phyloP scores from a whole-genome alignment of 2,329 filamentous ascomycete species.

The Aspergillus pseudoglaucus region DNA sequence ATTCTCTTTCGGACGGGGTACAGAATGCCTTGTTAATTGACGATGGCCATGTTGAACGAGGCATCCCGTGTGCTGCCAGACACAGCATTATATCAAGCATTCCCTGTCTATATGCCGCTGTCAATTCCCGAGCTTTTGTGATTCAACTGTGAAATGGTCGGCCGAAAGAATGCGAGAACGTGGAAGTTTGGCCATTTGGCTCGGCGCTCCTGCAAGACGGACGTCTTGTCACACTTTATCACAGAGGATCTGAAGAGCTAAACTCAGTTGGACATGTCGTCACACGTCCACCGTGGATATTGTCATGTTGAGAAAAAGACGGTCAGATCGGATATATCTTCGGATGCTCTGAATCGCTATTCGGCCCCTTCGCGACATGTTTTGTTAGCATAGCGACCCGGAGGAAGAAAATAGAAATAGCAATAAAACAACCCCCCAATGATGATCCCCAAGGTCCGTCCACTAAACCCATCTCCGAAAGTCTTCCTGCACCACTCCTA shows the following conservation, averaged over 20 bases:
- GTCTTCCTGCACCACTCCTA: neutral
- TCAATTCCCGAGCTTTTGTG: neutral
- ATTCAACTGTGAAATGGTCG: neutral
- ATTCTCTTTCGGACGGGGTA: neutral
- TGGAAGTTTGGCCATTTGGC: constrained; percentile 7
- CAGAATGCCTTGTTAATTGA: no score
- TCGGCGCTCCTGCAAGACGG: constrained; percentile 9
- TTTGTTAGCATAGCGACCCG: no score
- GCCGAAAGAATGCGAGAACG: neutral
- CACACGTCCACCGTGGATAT: neutral
- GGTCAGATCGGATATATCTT: no score
- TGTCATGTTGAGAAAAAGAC: neutral
- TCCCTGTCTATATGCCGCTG: no score
- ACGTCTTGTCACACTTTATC: constrained; percentile 10
- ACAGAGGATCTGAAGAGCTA: neutral
- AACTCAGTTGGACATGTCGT: neutral
- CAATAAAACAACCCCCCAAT: no score
- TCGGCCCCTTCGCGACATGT: no score
- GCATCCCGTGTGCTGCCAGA: no score
- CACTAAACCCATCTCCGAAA: neutral
- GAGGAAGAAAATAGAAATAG: no score
- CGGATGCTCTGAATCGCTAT: no score
- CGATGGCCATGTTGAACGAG: no score
- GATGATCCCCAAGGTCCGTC: neutral
- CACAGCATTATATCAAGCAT: no score